Conservation (phyloP, 2,329 filamentous ascomycete genomes). For the Ceratocystis colombiana region DNA sequence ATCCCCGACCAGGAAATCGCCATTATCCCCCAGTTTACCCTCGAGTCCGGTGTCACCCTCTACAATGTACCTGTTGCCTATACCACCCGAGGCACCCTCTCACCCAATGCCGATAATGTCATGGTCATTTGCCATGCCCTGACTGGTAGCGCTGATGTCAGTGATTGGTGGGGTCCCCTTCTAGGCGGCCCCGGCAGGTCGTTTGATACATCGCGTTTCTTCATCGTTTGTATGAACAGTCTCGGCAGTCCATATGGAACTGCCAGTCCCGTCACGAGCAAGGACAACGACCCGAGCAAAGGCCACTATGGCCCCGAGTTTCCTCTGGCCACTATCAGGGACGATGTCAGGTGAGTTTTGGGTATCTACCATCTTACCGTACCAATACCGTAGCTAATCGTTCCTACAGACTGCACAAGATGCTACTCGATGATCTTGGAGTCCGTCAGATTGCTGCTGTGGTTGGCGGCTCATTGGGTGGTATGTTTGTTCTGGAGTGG, state of each 20-base stretch:
- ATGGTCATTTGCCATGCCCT: slow-evolving; percentile 76
- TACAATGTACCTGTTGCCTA: slow-evolving; percentile 64
- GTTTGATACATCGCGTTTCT: slow-evolving; percentile 75
- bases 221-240: slow-evolving; percentile 78
- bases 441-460: slow-evolving; percentile 69
- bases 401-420: slow-evolving; percentile 56
- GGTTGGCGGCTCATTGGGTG: slow-evolving; percentile 74
- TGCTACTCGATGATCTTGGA: slow-evolving; percentile 70
- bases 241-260: slow-evolving; percentile 77
- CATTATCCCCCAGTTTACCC: slow-evolving; percentile 76
- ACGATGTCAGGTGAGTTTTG: slow-evolving; percentile 74
- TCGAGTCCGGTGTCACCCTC: slow-evolving; percentile 82
- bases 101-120: slow-evolving; percentile 50
- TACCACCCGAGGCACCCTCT: slow-evolving; percentile 53
- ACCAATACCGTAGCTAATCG: neutral
- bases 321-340: slow-evolving; percentile 84
- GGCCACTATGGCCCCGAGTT: slow-evolving; percentile 91
- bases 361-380: neutral
- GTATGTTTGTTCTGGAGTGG: slow-evolving; percentile 87
- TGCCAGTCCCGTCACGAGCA: slow-evolving; percentile 79
- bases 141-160: slow-evolving; percentile 74
- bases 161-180: slow-evolving; percentile 81
- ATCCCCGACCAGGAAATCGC: slow-evolving; percentile 84
- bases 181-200: slow-evolving; percentile 67
- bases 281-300: slow-evolving; percentile 63